phyloP scores from a whole-genome alignment of 208 protist species.

The Acanthamoeba castellanii region DNA sequence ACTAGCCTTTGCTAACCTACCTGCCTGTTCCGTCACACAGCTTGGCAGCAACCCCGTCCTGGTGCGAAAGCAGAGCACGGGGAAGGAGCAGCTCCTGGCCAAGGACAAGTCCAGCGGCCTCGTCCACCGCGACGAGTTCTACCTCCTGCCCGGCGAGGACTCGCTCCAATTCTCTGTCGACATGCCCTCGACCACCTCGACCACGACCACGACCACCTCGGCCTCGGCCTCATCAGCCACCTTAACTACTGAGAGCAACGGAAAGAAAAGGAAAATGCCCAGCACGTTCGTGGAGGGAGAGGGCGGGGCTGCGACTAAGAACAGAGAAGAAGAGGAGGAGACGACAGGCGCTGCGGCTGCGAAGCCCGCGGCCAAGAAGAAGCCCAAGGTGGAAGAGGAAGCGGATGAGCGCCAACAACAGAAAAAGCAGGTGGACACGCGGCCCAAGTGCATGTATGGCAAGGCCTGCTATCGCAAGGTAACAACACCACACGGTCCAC shows the following conservation, averaged over 20 bases:
- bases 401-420: not conserved
- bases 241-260: not conserved
- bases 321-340: not conserved
- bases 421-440: not conserved
- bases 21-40: not conserved
- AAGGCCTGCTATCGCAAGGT: constrained; percentile 55
- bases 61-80: not conserved
- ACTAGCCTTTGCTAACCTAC: not conserved
- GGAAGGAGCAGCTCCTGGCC: not conserved
- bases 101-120: not conserved
- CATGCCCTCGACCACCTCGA: not conserved
- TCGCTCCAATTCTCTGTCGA: not conserved
- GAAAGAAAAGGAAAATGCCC: not conserved
- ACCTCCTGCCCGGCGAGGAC: constrained; percentile 25
- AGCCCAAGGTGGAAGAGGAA: not conserved
- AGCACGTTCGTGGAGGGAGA: not conserved
- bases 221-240: not conserved
- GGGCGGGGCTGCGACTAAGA: not conserved
- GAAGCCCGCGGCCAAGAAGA: not conserved
- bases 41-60: constrained; percentile 5
- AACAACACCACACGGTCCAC: no score
- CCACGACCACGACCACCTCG: not conserved
- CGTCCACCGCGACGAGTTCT: not conserved
- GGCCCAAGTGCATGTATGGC: constrained; percentile 33
- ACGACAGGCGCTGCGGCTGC: not conserved